phyloP scores from a whole-genome alignment of 768 basidiomycete genomes.

The Nevesoporus exiguus region DNA sequence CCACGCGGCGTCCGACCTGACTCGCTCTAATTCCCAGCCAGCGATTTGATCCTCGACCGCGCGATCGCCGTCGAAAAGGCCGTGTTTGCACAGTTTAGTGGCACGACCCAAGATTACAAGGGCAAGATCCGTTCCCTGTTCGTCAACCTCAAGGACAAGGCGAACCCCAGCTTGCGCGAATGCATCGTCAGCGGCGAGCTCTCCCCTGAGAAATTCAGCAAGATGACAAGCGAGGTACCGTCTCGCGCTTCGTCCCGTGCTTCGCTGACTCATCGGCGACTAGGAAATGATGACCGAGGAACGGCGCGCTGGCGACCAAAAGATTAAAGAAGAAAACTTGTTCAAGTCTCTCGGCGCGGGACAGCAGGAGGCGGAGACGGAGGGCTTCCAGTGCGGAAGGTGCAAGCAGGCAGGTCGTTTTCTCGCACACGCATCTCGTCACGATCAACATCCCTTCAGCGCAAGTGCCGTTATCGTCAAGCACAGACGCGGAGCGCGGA shows the following conservation, averaged over 20 bases:
- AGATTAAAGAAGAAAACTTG: slow-evolving; percentile 81
- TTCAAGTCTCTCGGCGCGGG: slow-evolving; percentile 89
- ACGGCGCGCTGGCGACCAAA: slow-evolving; percentile 76
- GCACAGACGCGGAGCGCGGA: slow-evolving; percentile 97
- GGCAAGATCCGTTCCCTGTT: slow-evolving; percentile 82
- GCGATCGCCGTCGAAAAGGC: slow-evolving; percentile 71
- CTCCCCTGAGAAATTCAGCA: slow-evolving; percentile 61
- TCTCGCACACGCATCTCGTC: not conserved
- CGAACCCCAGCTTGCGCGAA: slow-evolving; percentile 83
- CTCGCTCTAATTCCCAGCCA: slow-evolving; percentile 40
- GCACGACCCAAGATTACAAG: slow-evolving; percentile 54
- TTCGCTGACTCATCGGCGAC: not conserved
- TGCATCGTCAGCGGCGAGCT: slow-evolving; percentile 83
- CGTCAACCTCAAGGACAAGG: slow-evolving; percentile 94
- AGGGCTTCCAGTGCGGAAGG: slow-evolving; percentile 93
- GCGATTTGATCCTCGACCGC: slow-evolving; percentile 61
- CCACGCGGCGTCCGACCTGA: slow-evolving; percentile 4
- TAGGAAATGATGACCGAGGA: slow-evolving; percentile 98
- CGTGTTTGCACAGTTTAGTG: slow-evolving; percentile 45
- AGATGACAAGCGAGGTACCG: slow-evolving; percentile 75
- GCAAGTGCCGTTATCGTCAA: slow-evolving; percentile 90
- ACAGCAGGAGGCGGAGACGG: slow-evolving; percentile 90
- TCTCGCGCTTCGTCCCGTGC: not conserved
- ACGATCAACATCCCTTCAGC: slow-evolving; percentile 34
- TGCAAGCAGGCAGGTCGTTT: slow-evolving; percentile 73